Evolutionary conservation across 1,139 yeast genomes (phyloP), one percentile per base, ranked within the genome.

Genomic region (Hemisphaericaspora xylofermentans): DNA sequence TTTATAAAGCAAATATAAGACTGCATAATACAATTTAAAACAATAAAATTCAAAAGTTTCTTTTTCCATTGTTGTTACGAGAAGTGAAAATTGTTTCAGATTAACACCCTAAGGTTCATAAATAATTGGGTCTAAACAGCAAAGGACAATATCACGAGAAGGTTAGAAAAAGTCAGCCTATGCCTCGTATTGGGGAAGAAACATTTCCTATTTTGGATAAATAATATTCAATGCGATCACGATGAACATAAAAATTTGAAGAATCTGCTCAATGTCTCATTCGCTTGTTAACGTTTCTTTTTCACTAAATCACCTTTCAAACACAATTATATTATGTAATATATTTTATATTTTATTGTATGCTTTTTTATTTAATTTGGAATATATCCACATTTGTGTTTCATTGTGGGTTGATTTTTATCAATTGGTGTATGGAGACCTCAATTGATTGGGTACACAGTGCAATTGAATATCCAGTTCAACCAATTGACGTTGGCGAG

Each of bases 271-370:
- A 4, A 28, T 30, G 27, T 12, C n/a, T 18, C 15, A 12, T 31
- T 31, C 34, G 34, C 34, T 31, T 31, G 25, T 19, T 18, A 31
- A 19, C 34, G 34, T 31, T 31, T 31, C 34, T 31, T 29, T 29
- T 29, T 14, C 8, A 27, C 22, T 19, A 14, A 27, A 13, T 2
- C 17, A 14, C 17, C 33, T 3, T n/a, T 18, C 18, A 18, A 19
- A 19, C 18, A 31, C 13, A 18, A 8, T 24, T 8, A 8, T 5
- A 24, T 9, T 14, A 18, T 31, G n/a, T n/a, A n/a, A n/a, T 31
- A n/a, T 31, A 19, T 18, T 31, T 31, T n/a, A 19, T 6, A 3
- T n/a, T 9, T 19, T 14, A n/a, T 31, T 31, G 18, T 31, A 9
- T 19, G 18, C 7, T 29, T 16, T 29, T 29, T 29, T 29, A 8